Percentiles rank a stretch among this genome's conserved stretches.
phyloP scores from a whole-genome alignment of 495 filamentous ascomycete species.

The Chlorociboria aeruginascens region DNA sequence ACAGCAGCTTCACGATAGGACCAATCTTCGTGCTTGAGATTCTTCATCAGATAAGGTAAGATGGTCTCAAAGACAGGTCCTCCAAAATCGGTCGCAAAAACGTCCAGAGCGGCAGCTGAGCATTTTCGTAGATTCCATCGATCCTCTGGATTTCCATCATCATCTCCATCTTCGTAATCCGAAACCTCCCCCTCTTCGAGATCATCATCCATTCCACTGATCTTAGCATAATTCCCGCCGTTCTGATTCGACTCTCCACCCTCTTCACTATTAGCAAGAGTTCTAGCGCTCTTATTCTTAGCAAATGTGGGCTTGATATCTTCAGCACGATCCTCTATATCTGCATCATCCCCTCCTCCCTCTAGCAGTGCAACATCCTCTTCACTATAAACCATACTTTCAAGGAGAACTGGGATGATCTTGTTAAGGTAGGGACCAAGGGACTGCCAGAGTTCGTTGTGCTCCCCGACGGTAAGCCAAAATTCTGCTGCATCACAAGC shows the following conservation, averaged over 20 bases:
- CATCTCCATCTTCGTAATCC: slow-evolving; percentile 59
- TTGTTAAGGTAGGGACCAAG: slow-evolving; percentile 68
- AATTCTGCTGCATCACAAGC: slow-evolving; percentile 95
- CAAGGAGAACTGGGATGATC: slow-evolving; percentile 81
- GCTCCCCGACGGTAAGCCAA: slow-evolving; percentile 89
- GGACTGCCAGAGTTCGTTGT: slow-evolving; percentile 57
- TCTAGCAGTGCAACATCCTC: slow-evolving; percentile 82
- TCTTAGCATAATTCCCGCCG: slow-evolving; percentile 33
- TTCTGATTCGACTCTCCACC: slow-evolving; percentile 40
- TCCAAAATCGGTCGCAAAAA: slow-evolving; percentile 84
- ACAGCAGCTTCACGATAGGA: slow-evolving; percentile 89
- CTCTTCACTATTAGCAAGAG: slow-evolving; percentile 31
- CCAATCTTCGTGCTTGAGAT: slow-evolving; percentile 82
- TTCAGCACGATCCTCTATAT: slow-evolving; percentile 76
- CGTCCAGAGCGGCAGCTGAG: slow-evolving; percentile 90
- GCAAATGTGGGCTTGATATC: slow-evolving; percentile 93
- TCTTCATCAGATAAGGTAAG: slow-evolving; percentile 83
- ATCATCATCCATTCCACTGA: slow-evolving; percentile 44
- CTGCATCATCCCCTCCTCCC: slow-evolving; percentile 78
- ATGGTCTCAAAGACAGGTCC: slow-evolving; percentile 81
- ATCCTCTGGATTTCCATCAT: slow-evolving; percentile 73
- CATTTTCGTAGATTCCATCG: slow-evolving; percentile 96
- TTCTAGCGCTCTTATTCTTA: slow-evolving; percentile 44
- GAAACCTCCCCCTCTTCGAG: slow-evolving; percentile 87
- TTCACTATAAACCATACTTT: slow-evolving; percentile 93